Percentiles rank a stretch among this genome's conserved stretches.
Conservation (phyloP, 257 asterid species). For the Przewalskia tangutica region DNA sequence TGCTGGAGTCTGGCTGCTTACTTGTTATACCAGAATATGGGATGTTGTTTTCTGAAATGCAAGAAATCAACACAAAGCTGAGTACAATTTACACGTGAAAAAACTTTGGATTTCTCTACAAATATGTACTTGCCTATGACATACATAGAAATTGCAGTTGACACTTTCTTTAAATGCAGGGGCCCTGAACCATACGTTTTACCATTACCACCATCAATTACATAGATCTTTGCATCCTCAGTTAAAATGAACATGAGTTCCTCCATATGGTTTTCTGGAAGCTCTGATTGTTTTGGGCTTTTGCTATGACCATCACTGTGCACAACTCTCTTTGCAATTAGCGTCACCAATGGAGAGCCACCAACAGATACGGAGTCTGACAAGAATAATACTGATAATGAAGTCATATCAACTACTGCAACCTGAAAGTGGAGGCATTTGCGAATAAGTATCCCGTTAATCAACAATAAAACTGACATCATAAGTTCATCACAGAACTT, state of each 20-base stretch:
- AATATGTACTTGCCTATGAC: constrained; percentile 62
- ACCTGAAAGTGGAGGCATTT: constrained; percentile 47
- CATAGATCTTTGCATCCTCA: constrained; percentile 49
- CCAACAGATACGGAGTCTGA: constrained; percentile 35
- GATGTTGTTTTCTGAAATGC: constrained; percentile 29
- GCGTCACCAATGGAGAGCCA: constrained; percentile 37
- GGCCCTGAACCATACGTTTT: constrained; percentile 45
- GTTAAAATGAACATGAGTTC: constrained; percentile 49
- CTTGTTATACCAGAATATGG: constrained; percentile 22
- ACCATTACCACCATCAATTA: constrained; percentile 43
- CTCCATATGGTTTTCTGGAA: constrained; percentile 24
- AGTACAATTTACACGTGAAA: constrained; percentile 9
- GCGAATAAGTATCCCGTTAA: not conserved
- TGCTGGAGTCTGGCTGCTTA: constrained; percentile 19
- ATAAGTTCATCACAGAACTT: not conserved
- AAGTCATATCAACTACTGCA: constrained; percentile 61
- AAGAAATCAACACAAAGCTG: constrained; percentile 11
- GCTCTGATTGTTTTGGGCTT: constrained; percentile 30
- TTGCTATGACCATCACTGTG: constrained; percentile 21
- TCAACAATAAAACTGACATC: not conserved
- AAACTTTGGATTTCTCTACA: constrained; percentile 5
- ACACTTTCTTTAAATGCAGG: constrained; percentile 42
- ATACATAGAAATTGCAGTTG: constrained; percentile 63
- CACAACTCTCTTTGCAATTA: constrained; percentile 30
- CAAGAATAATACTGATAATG: constrained; percentile 48